These are phyloP conservation scores for Guyanaporus albipodus DNA, from an alignment of 768 basidiomycete species.

Conservation along the genomic window DNA sequence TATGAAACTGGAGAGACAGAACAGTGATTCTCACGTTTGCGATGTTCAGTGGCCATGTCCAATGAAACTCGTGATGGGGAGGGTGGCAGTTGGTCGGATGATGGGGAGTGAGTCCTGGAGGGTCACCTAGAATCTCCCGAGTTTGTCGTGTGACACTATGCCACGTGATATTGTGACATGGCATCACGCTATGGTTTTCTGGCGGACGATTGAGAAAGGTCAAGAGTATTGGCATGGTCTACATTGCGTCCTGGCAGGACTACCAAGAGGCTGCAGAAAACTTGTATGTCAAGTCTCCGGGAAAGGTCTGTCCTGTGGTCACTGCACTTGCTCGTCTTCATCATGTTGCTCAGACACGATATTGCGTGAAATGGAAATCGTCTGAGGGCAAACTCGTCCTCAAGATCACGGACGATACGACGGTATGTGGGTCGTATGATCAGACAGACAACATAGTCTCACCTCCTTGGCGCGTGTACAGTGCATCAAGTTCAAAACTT, in stretches of 20 bases:
- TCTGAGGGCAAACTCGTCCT: slow-evolving; percentile 84
- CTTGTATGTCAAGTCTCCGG: slow-evolving; percentile 76
- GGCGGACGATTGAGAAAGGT: neutral
- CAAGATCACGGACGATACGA: slow-evolving; percentile 89
- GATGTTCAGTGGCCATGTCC: slow-evolving; percentile 32
- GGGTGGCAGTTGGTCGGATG: neutral
- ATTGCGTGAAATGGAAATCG: slow-evolving; percentile 88
- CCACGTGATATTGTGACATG: slow-evolving; percentile 14
- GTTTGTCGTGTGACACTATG: neutral
- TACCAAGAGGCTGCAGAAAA: slow-evolving; percentile 87
- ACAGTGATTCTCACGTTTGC: slow-evolving; percentile 26
- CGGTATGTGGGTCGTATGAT: slow-evolving; percentile 49
- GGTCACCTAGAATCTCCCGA: neutral
- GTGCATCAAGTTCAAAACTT: slow-evolving; percentile 97
- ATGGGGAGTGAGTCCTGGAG: neutral
- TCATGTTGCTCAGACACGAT: slow-evolving; percentile 60
- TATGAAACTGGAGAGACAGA: neutral
- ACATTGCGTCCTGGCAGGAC: slow-evolving; percentile 87
- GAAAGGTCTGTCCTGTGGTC: slow-evolving; percentile 47
- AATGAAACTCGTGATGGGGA: neutral
- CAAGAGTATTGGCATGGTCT: slow-evolving; percentile 59
- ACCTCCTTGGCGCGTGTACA: slow-evolving; percentile 34
- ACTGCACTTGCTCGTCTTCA: neutral
- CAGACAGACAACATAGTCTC: neutral
- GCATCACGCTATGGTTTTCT: too few relatives aligned